Percentiles rank a stretch among this genome's conserved stretches.
phyloP scores from a whole-genome alignment of 108 stramenopile genomes.

The Conticribra weissflogii region DNA sequence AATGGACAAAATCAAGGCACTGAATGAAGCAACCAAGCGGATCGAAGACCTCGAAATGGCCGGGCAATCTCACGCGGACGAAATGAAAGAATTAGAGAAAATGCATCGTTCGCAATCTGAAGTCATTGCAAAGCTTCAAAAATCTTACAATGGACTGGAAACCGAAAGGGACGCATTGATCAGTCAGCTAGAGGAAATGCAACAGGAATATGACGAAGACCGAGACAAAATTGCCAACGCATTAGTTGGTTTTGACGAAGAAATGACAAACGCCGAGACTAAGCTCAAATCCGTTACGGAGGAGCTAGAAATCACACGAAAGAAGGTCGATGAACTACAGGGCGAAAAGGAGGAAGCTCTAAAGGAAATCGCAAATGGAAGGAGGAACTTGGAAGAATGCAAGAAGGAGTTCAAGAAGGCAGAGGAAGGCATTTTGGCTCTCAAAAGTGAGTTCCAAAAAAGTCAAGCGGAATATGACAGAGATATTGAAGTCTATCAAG shows the following conservation, averaged over 20 bases:
- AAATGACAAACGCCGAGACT: conserved; percentile 39
- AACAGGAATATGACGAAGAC: conserved; percentile 34
- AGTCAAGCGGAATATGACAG: conserved; percentile 23
- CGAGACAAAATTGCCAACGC: conserved; percentile 36
- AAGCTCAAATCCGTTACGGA: conserved; percentile 32
- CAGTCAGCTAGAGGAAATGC: conserved; percentile 1
- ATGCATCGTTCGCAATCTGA: background rate
- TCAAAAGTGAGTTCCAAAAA: conserved; percentile 15
- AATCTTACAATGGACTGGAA: conserved; percentile 13
- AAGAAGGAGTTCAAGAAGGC: conserved; percentile 5
- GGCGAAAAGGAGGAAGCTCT: background rate
- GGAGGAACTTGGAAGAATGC: conserved; percentile 4
- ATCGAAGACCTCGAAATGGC: conserved; percentile 20
- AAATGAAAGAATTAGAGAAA: conserved; percentile 17
- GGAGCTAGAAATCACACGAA: conserved; percentile 31
- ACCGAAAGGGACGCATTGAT: conserved; percentile 18
- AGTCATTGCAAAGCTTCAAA: background rate
- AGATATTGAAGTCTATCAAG: conserved; percentile 40
- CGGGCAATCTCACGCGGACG: background rate
- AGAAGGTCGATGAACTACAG: conserved; percentile 7
- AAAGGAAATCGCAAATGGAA: conserved; percentile 1
- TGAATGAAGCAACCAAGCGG: conserved; percentile 22
- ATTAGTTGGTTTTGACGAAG: conserved; percentile 40
- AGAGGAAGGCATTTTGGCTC: conserved; percentile 5
- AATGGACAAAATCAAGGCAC: conserved; percentile 15